These are phyloP conservation scores for Rasamsonia emersonii DNA, from an alignment of 2,329 filamentous ascomycete species.

Conservation along the genomic window DNA sequence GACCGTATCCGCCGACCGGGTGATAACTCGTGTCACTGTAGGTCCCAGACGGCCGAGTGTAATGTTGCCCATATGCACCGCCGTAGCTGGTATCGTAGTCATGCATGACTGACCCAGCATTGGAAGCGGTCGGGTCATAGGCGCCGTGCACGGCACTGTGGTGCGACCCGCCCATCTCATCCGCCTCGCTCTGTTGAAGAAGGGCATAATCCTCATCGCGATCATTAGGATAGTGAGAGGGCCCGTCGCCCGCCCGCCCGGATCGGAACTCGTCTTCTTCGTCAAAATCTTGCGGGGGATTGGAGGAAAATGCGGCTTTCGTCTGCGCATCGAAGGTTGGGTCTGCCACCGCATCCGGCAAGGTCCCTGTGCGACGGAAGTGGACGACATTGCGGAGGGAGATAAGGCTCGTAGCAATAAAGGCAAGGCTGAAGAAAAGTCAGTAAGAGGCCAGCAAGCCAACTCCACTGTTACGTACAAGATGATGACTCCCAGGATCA, in stretches of 20 bases:
- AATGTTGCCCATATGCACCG: slow-evolving; percentile 30
- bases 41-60: slow-evolving; percentile 10
- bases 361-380: slow-evolving; percentile 48
- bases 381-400: slow-evolving; percentile 48
- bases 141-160: slow-evolving; percentile 28
- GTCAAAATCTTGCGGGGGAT: slow-evolving; percentile 37
- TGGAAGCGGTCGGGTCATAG: slow-evolving; percentile 30
- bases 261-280: slow-evolving; percentile 38
- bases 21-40: slow-evolving; percentile 13
- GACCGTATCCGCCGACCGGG: slow-evolving; percentile 17
- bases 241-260: slow-evolving; percentile 30
- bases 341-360: slow-evolving; percentile 39
- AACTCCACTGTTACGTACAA: slow-evolving; percentile 44
- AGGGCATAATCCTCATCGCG: slow-evolving; percentile 45
- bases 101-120: slow-evolving; percentile 26
- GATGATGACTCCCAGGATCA: slow-evolving; percentile 49
- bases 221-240: slow-evolving; percentile 30
- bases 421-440: slow-evolving; percentile 40
- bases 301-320: slow-evolving; percentile 40
- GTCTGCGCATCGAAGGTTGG: slow-evolving; percentile 42
- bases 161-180: slow-evolving; percentile 31
- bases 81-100: slow-evolving; percentile 36
- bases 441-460: too few species aligned
- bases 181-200: slow-evolving; percentile 39
- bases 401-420: slow-evolving; percentile 44